Evolutionary conservation across 306 rosid genomes (phyloP), one percentile per base, ranked within the genome.

Genomic region (Datisca glomerata): DNA sequence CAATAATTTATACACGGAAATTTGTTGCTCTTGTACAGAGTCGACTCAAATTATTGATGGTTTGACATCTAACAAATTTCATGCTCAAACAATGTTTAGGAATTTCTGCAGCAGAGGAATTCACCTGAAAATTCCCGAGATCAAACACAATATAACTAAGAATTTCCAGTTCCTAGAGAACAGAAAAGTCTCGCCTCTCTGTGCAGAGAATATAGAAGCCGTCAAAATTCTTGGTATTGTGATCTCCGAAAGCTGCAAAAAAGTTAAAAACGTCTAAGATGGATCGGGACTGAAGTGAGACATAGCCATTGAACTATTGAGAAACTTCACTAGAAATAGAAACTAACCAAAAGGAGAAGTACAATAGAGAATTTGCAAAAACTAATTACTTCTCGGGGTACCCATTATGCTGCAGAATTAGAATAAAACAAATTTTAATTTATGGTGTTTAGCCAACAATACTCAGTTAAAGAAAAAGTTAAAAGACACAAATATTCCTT

Each of bases 51-150:
- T n/a, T n/a, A n/a, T n/a, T n/a, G n/a, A n/a, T n/a, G n/a, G n/a
- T n/a, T n/a, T n/a, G n/a, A n/a, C n/a, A n/a, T n/a, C n/a, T n/a
- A n/a, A n/a, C n/a, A n/a, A n/a, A n/a, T n/a, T n/a, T n/a, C n/a
- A n/a, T 5, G 17, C 9, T 34, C 4, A 27, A 21, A 24, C 24
- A 45, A 24, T 13, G 11, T n/a, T 17, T 1, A 16, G 18, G 45
- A 34, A 55, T 36, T 53, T 24, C 47, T 36, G 43, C 21, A 41
- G 20, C 28, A 50, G 3, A 40, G 56, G 51, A 67, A 24, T 47
- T 27, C 21, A 85, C 93, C 85, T 80, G 82, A 78, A 79, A 45
- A 80, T 71, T 40, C 79, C 95, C 6, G 95, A 85, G 25, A 68
- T 64, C 15, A 76, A 19, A 58, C 78, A 79, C 53, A 85, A 43